Evolutionary conservation across 106 monocot species (phyloP).

Genomic region (Acorus gramineus): DNA sequence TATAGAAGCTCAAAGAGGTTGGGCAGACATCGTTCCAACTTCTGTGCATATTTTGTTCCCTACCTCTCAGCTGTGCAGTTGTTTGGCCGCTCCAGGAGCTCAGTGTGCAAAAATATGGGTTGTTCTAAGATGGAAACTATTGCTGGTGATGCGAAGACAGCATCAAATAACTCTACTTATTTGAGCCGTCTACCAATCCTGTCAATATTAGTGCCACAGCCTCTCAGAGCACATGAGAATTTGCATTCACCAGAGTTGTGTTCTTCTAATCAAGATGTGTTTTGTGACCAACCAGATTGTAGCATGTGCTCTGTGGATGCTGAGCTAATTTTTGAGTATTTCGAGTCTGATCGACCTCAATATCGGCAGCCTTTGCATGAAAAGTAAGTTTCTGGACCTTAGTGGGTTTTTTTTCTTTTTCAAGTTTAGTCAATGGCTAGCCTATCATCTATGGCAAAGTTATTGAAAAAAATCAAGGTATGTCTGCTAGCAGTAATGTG

Average conservation of each 20-base stretch:
- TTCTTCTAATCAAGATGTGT: constrained; percentile 14
- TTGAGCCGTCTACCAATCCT: constrained; percentile 30
- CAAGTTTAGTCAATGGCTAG: no score
- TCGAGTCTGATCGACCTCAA: constrained; percentile 76
- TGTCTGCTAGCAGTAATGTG: no score
- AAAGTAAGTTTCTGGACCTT: constrained; percentile 42
- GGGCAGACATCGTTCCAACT: constrained; percentile 13
- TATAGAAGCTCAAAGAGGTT: constrained; percentile 15
- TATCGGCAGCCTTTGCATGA: constrained; percentile 52
- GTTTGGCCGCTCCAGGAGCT: constrained; percentile 20
- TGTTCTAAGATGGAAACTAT: neutral
- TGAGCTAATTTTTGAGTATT: constrained; percentile 87
- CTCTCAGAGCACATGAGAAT: constrained; percentile 11
- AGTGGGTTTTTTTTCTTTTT: neutral
- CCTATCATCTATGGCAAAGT: no score
- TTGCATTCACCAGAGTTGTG: neutral
- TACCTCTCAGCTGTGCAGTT: constrained; percentile 91
- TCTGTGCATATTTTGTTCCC: constrained; percentile 77
- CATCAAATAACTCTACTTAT: constrained; percentile 6
- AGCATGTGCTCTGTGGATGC: constrained; percentile 1
- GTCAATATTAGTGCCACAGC: constrained; percentile 27
- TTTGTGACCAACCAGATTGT: neutral
- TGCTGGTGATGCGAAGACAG: constrained; percentile 4
- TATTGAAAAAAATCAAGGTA: no score
- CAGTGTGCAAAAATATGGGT: neutral